Evolutionary conservation across 768 basidiomycete genomes (phyloP).

Genomic region (Tephrocybe sp.): DNA sequence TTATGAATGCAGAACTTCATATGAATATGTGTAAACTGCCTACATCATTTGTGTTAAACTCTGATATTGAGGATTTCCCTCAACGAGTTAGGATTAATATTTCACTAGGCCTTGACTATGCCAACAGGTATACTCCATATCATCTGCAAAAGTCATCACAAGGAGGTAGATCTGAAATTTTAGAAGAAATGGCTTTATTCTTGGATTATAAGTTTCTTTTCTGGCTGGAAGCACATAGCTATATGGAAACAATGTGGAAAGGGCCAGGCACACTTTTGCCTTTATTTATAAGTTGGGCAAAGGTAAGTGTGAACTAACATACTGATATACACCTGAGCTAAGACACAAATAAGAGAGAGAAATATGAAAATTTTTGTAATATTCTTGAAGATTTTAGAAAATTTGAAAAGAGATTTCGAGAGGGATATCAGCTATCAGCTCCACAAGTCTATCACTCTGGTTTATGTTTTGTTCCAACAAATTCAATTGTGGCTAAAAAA

Average conservation of each 20-base stretch:
- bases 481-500: background rate
- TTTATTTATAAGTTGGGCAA: background rate
- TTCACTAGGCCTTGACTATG: conserved; percentile 5
- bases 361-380: background rate
- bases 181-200: background rate
- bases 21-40: conserved; percentile 16
- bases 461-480: background rate
- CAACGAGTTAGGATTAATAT: background rate
- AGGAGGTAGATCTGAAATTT: background rate
- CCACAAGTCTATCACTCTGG: background rate
- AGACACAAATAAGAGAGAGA: background rate
- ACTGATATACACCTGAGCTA: background rate
- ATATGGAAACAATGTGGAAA: background rate
- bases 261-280: background rate
- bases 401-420: conserved; percentile 1
- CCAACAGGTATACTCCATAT: conserved; percentile 6
- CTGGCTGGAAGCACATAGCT: conserved; percentile 19
- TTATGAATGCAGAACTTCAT: conserved; percentile 7
- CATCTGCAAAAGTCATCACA: conserved; percentile 4
- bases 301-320: background rate
- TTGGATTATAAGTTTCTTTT: conserved; percentile 8
- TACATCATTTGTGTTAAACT: conserved; percentile 8
- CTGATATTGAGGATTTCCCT: background rate
- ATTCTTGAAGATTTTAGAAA: background rate
- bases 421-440: background rate